Percentiles rank a stretch among this genome's conserved stretches.
Conservation (phyloP, 768 basidiomycete genomes). For the Symmetrospora coprosmae region DNA sequence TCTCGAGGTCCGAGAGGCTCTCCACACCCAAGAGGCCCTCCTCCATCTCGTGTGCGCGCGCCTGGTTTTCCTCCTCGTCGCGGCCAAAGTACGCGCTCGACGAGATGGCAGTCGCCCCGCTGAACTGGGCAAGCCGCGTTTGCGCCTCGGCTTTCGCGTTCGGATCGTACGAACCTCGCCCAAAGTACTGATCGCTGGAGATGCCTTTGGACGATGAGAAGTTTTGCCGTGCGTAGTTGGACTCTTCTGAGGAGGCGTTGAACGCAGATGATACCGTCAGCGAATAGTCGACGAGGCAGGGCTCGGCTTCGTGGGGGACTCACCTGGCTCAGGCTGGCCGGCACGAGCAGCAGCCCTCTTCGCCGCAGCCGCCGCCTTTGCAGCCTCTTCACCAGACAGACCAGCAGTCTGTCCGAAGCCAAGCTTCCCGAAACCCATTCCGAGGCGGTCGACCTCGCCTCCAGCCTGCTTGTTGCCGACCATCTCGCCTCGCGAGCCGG, state of each 20-base stretch:
- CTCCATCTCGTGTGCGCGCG: conserved; percentile 41
- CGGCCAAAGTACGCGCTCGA: conserved; percentile 85
- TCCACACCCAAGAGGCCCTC: conserved; percentile 42
- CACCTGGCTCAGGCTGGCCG: conserved; percentile 38
- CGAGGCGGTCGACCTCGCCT: conserved; percentile 46
- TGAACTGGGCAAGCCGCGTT: conserved; percentile 64
- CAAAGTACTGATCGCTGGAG: conserved; percentile 96
- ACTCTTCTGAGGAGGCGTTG: conserved; percentile 7
- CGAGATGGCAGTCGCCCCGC: conserved; percentile 48
- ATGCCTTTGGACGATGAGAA: conserved; percentile 90
- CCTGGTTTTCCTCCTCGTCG: conserved; percentile 54
- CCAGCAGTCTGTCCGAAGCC: conserved; percentile 55
- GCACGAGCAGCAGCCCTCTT: conserved; percentile 44
- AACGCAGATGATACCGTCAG: background rate
- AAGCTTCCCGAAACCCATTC: conserved; percentile 60
- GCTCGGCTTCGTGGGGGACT: no score
- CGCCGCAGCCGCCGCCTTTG: conserved; percentile 48
- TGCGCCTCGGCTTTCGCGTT: conserved; percentile 58
- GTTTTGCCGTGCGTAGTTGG: conserved; percentile 70
- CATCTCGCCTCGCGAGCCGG: conserved; percentile 11
- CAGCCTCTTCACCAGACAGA: conserved; percentile 32
- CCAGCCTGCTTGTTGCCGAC: conserved; percentile 34
- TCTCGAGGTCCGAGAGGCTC: conserved; percentile 47
- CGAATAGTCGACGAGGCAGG: background rate
- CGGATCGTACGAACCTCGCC: conserved; percentile 72